Evolutionary conservation across 768 basidiomycete genomes (phyloP), one percentile per base, ranked within the genome.

Genomic region (Epithele typhae): DNA sequence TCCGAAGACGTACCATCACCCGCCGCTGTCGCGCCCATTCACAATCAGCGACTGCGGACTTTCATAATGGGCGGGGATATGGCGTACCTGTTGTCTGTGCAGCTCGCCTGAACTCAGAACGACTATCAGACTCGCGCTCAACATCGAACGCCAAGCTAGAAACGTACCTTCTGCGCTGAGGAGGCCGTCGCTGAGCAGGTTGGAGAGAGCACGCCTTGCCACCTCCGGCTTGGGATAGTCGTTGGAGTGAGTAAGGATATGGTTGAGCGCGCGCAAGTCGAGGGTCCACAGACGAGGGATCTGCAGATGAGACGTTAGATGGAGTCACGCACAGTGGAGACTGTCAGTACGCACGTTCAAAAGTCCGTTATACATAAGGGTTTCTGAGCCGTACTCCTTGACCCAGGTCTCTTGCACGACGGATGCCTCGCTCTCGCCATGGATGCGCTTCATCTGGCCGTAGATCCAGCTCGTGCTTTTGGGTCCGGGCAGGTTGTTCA

Each of bases 251-350:
- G 73, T 71, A 11, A 90, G 66, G 42, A 92, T 68, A 54, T 89
- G 80, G 37, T 74, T 73, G 32, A 90, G 30, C 0, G 84, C 86
- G 23, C 77, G 76, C 0, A 76, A 64, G 55, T 89, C 87, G 46
- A 70, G 60, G 1, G 53, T 55, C 32, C 40, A 55, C 24, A 55
- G 25, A 12, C 43, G 21, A 36, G 7, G 8, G 8, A 36, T 36
- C 35, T 36, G 30, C n/a, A n/a, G n/a, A n/a, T n/a, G n/a, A n/a
- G n/a, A 30, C 27, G 27, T 30, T 30, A 7, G 27, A 30, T 30
- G 8, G 27, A 30, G 22, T 38, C 32, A 21, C 17, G 17, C 48
- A 49, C 19, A 5, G 37, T 9, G 22, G 3, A 10, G 7, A 14
- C 15, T 37, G 1, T 37, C 25, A 38, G 3, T 14, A 60, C 71